Percentiles rank a stretch among this genome's conserved stretches.
Conservation (phyloP, 352 stramenopile species). For the Plasmopara muralis region DNA sequence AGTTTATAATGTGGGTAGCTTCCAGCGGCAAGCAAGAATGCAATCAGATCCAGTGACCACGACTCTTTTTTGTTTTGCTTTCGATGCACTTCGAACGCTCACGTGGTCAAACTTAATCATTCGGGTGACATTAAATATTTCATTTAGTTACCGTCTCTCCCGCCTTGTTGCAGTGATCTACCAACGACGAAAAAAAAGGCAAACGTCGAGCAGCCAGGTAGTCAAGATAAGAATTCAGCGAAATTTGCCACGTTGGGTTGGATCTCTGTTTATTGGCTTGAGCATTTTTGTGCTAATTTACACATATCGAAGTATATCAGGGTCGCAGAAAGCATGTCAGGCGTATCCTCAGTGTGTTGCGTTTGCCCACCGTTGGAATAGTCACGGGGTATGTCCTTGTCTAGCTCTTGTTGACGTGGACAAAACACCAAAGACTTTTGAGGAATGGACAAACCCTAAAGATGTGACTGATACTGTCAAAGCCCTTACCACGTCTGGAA, state of each 20-base stretch:
- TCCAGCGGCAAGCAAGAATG: conserved; percentile 13
- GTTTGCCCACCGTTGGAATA: conserved; percentile 18
- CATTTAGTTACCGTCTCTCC: too few relatives aligned
- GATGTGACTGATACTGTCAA: conserved; percentile 1
- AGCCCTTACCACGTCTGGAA: conserved; percentile 13
- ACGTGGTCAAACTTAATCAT: background rate
- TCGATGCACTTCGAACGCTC: conserved; percentile 17
- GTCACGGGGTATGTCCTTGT: conserved; percentile 22
- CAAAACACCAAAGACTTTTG: background rate
- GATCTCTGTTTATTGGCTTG: conserved; percentile 3
- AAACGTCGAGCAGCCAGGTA: too few relatives aligned
- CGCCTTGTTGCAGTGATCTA: too few relatives aligned
- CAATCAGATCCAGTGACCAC: conserved; percentile 9
- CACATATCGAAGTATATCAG: conserved; percentile 7
- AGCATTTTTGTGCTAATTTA: conserved; percentile 9
- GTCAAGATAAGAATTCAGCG: conserved; percentile 1
- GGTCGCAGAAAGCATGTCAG: conserved; percentile 1
- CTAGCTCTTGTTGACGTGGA: conserved; percentile 28
- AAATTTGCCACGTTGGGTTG: conserved; percentile 3
- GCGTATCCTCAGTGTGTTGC: conserved; percentile 19
- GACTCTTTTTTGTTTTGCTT: conserved; percentile 17
- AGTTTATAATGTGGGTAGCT: conserved; percentile 8
- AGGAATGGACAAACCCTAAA: too few relatives aligned
- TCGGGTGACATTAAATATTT: too few relatives aligned
- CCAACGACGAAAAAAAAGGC: too few relatives aligned